These are phyloP conservation scores for Bonnemaisonia californica DNA, from an alignment of 31 red algal species.

Conservation along the genomic window DNA sequence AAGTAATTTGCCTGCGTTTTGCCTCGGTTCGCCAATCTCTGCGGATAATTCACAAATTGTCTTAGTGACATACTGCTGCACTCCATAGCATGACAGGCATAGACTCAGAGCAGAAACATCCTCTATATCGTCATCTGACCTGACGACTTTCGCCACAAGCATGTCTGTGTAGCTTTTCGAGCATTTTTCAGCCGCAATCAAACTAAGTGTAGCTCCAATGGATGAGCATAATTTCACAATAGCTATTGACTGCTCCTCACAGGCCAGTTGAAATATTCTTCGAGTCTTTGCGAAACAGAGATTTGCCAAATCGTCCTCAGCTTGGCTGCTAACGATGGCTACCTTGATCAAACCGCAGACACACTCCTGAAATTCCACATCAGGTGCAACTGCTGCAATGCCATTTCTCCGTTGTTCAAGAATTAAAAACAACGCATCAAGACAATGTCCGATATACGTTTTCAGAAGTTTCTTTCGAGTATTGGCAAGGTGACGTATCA, in stretches of 20 bases:
- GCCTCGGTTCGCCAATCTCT: not conserved
- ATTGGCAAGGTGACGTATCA: not conserved
- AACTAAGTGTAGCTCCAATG: not conserved
- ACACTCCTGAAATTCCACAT: not conserved
- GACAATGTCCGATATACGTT: not conserved
- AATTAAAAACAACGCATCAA: not conserved
- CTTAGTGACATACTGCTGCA: conserved; percentile 25
- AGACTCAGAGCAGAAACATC: conserved; percentile 15
- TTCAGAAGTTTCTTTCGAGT: not conserved
- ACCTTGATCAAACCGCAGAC: not conserved
- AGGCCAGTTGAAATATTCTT: not conserved
- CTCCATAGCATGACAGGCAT: conserved; percentile 36
- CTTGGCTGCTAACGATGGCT: not conserved
- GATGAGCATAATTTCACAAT: not conserved
- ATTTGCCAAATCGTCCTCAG: not conserved
- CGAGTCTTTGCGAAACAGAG: not conserved
- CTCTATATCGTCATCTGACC: not conserved
- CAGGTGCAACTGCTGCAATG: not conserved
- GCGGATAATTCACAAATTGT: conserved; percentile 7
- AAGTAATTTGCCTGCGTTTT: conserved; percentile 4
- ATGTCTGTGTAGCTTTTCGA: not conserved
- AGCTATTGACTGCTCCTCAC: not conserved
- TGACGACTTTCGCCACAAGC: not conserved
- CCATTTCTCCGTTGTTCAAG: not conserved
- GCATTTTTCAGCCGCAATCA: not conserved